Evolutionary conservation across 1,139 yeast genomes (phyloP), one percentile per base, ranked within the genome.

Genomic region (Blastobotrys indianensis): DNA sequence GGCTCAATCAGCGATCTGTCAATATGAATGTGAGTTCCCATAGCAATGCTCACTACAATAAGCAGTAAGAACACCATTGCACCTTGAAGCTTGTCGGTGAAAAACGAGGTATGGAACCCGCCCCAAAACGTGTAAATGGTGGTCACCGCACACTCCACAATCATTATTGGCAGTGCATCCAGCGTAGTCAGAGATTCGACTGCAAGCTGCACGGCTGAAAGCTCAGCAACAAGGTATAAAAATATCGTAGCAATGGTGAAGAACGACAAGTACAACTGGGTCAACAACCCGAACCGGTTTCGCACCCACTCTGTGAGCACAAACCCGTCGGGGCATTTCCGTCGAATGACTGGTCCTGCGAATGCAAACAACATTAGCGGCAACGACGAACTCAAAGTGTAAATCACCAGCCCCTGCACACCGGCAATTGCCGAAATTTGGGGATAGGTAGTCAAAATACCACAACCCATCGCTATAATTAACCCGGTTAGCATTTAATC

Each of bases 281-380:
- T 74, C 16, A 82, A 66, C 4, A 73, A 61, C 1, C 97, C 97
- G 60, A 74, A 90, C 52, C 97, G 72, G 37, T 77, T 79, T 59
- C 86, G 76, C 11, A 86, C 94, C 97, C 97, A 90, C 62, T 88
- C 96, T n/a, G 96, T 86, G 54, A 90, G 70, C 36, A 90, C 87
- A 62, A 90, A 90, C 4, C 97, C 97, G 8, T 85, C 80, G 0
- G 97, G 97, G 59, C 95, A 85, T 55, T 76, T 76, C 51, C 70
- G 75, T 55, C 96, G 73, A 51, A 90, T 82, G 10, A 80, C 63
- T 0, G 97, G 97, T 0, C 97, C 97, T 48, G 85, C 68, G 44
- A 77, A 73, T 1, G 94, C 88, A 69, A 90, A 90, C 15, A 87
- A 68, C 52, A 85, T 70, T 66, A 90, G 81, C 2, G 97, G 97